A percentile compares a stretch with the other conserved stretches of the same genome.
phyloP scores from a whole-genome alignment of 192 early-diverging fungal species.

The Allomyces macrogynus region DNA sequence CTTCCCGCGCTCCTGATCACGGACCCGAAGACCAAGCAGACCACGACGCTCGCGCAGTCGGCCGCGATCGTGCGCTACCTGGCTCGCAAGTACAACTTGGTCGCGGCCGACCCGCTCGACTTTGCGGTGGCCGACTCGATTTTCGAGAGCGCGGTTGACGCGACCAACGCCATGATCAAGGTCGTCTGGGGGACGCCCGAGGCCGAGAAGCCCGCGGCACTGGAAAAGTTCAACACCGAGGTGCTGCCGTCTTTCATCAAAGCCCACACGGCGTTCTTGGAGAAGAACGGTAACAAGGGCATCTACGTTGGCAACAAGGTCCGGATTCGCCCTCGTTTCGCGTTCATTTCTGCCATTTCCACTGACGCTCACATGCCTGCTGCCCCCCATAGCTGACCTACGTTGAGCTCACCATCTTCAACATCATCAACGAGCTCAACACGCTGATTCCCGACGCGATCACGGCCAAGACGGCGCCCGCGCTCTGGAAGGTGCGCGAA shows the following conservation, averaged over 20 bases:
- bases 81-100: slow-evolving; percentile 13
- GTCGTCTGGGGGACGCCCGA: slow-evolving; percentile 3
- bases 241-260: neutral
- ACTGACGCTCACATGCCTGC: too few species aligned
- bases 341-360: too few species aligned
- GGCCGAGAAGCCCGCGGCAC: slow-evolving; percentile 3
- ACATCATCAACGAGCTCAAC: neutral
- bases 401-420: neutral
- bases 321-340: too few species aligned
- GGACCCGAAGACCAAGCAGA: slow-evolving; percentile 7
- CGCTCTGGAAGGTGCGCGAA: neutral
- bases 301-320: too few species aligned
- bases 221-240: slow-evolving; percentile 5
- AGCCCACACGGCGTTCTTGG: too few species aligned
- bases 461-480: neutral
- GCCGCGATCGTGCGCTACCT: slow-evolving; percentile 27
- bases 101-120: slow-evolving; percentile 8
- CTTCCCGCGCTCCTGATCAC: slow-evolving; percentile 24
- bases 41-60: slow-evolving; percentile 18
- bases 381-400: neutral
- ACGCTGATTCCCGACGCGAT: neutral
- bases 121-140: slow-evolving; percentile 12
- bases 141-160: slow-evolving; percentile 6
- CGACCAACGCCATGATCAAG: slow-evolving; percentile 2
- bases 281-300: too few species aligned